Evolutionary conservation across 1,139 yeast genomes (phyloP), one percentile per base, ranked within the genome.

Genomic region (Saccharomycopsis phalli): DNA sequence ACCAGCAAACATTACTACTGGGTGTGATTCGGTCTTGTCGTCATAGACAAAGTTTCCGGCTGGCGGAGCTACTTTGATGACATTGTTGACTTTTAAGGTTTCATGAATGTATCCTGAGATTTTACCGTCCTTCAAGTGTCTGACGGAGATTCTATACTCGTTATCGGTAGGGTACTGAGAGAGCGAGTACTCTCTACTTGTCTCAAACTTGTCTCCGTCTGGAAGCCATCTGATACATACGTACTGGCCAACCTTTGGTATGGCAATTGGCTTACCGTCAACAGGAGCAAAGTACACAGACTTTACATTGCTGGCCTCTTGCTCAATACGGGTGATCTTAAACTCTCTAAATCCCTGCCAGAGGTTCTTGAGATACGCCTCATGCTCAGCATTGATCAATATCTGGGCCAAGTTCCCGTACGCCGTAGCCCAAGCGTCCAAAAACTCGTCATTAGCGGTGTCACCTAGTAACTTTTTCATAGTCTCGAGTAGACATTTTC

Each of bases 401-500:
- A 75, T 56, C 46, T 73, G 68, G 3, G 87, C 87, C 47, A 80
- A 65, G 47, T 71, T 75, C 31, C 70, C 71, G 55, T 79, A 80
- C 2, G 87, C 86, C 36, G 62, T 68, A 20, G 65, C 63, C 84
- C 86, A 79, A n/a, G 84, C 83, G 26, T 59, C 65, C 38, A 77
- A 53, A 46, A 80, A 73, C 31, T 66, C 75, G 2, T 65, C 66
- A 18, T 75, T 74, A 18, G 82, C 83, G 21, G 66, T 64, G 26
- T 62, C 62, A 8, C 86, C 86, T 32, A 79, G 60, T 36, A 75
- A 66, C 44, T 69, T 68, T 38, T 60, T 56, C 60, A 80, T 69
- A 17, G 84, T 74, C 22, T 60, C 62, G 34, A 79, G 56, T 27
- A 80, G 60, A 50, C 69, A 66, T 33, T 59, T 55, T 26, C 86